A percentile compares a stretch with the other conserved stretches of the same genome.
Conservation (phyloP, 2,329 filamentous ascomycete genomes). For the Trichoderma sp. region DNA sequence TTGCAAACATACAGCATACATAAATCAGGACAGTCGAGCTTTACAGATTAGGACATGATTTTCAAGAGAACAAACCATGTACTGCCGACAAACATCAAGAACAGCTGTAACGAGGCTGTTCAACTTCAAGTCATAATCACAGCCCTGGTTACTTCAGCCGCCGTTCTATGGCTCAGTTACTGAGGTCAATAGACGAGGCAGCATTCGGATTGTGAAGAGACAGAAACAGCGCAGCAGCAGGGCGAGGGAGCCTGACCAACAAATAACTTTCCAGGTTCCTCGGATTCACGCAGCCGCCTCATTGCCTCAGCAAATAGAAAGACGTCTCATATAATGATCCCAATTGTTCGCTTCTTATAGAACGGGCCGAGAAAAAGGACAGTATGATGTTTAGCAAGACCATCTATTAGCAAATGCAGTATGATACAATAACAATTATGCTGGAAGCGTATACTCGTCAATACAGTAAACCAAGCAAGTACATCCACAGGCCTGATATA, state of each 20-base stretch:
- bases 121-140: not conserved
- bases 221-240: not conserved
- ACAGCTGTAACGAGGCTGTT: not conserved
- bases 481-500: no score
- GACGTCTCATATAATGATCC: no score
- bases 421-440: not conserved
- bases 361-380: not conserved
- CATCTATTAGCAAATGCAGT: not conserved
- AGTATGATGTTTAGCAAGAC: not conserved
- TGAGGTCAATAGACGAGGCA: not conserved
- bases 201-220: not conserved
- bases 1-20: not conserved
- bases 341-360: no score
- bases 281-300: not conserved
- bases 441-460: not conserved
- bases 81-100: not conserved
- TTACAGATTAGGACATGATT: no score
- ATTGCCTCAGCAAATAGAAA: no score
- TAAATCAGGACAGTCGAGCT: not conserved
- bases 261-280: not conserved
- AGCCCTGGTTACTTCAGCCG: not conserved
- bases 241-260: not conserved
- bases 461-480: not conserved
- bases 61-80: not conserved
- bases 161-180: not conserved